Evolutionary conservation across 177 flowering plant species (phyloP), one percentile per base, ranked within the genome.

Genomic region (Vitis hybrid): DNA sequence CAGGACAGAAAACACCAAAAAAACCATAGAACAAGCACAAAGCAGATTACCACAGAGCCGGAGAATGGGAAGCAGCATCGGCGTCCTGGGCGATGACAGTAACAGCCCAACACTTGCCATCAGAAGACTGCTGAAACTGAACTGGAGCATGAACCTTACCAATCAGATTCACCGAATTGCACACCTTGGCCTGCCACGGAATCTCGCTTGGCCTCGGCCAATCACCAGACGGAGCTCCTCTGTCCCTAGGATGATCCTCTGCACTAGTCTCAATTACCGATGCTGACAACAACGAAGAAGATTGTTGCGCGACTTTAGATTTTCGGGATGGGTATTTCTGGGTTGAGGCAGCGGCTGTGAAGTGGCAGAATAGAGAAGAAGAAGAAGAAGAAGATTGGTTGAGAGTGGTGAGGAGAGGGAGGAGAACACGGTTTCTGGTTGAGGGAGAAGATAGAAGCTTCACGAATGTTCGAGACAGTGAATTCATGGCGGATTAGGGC

Each of bases 151-250:
- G 22, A 0, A 92, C 71, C 3, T 50, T 28, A 1, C 95, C 95
- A 28, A 86, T 82, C n/a, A 92, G 52, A 73, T 77, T 81, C 9
- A 90, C 87, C 10, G 75, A 76, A 72, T 92, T 90, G 1, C 80
- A 87, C 2, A 84, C 84, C 75, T 82, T 85, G 1, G 83, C 64
- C 67, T 92, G 94, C 70, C 65, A 90, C 0, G 87, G 87, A 47
- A 90, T 88, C 70, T 85, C 82, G 6, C 66, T 77, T 1, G 94
- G 95, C 80, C 75, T 84, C 18, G 88, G 80, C 82, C 77, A 22
- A 72, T 49, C 68, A 50, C 20, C 38, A 4, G 56, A 44, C 53
- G 24, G 24, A 24, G 55, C 9, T 22, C 61, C 18, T 58, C 71
- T 4, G 17, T 59, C 33, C 53, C 66, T 19, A 18, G 49, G 7